Conservation (phyloP, 805 yeast species). For the Ogataea angusta region DNA sequence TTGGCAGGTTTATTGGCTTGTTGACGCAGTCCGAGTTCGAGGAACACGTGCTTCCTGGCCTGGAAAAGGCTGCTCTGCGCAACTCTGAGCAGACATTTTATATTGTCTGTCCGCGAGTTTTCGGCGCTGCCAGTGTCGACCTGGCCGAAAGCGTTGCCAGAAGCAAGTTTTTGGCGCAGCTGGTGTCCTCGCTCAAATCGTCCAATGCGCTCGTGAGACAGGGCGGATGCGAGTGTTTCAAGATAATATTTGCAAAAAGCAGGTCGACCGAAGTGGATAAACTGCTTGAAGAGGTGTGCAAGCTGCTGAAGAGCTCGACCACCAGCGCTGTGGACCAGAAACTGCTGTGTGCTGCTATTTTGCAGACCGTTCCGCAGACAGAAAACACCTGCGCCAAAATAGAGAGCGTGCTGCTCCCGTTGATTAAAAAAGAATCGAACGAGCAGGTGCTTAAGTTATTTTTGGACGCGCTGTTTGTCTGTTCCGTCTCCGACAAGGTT, state of each 20-base stretch:
- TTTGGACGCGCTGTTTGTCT: conserved; percentile 47
- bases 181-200: conserved; percentile 60
- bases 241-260: conserved; percentile 22
- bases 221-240: conserved; percentile 40
- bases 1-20: conserved; percentile 8
- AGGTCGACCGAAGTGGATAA: conserved; percentile 28
- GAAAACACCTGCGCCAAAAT: conserved; percentile 29
- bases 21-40: conserved; percentile 10
- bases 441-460: conserved; percentile 56
- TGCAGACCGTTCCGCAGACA: conserved; percentile 34
- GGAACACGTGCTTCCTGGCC: conserved; percentile 39
- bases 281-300: conserved; percentile 52
- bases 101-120: conserved; percentile 49
- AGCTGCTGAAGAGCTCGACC: conserved; percentile 52
- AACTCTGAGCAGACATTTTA: conserved; percentile 71
- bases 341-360: conserved; percentile 43
- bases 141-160: conserved; percentile 37
- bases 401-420: conserved; percentile 42
- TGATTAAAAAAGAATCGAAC: conserved; percentile 72
- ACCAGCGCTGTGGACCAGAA: conserved; percentile 67
- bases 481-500: conserved; percentile 36
- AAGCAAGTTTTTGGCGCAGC: conserved; percentile 47
- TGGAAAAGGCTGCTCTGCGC: conserved; percentile 74
- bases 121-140: conserved; percentile 39
- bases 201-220: conserved; percentile 63